Evolutionary conservation across 345 rosid genomes (phyloP), one percentile per base, ranked within the genome.

Genomic region (Conringia planisiliqua): DNA sequence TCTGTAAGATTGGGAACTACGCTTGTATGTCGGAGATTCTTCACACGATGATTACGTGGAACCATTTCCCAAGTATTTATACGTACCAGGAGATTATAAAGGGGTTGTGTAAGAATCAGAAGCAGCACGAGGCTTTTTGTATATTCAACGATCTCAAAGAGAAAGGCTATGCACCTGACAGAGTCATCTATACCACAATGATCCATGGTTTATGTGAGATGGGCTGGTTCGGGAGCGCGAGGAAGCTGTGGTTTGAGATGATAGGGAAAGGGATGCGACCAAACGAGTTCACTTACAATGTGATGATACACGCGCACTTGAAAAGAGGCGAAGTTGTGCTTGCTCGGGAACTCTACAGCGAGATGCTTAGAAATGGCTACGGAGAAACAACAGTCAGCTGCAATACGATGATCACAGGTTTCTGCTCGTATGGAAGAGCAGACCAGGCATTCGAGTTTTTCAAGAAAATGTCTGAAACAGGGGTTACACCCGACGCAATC

Each of bases 231-330:
- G 84, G 81, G 39, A 76, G 79, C 42, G 93, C 90, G 35, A 59
- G 78, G 79, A 80, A 84, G 73, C 75, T 90, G 10, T 87, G 84
- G 73, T 75, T 82, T 6, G 97, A 90, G 85, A 87, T 88, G 97
- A 65, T 85, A 13, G 73, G 81, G 35, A 87, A 85, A 68, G 73
- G 86, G 36, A 58, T 87, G 58, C 65, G 71, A 24, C 89, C 90
- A 10, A 89, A 90, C 69, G 85, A 82, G 54, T 86, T 82, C 62
- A 79, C 85, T 22, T 87, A 83, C 76, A 81, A 88, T n/a, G 78
- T 86, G 66, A 78, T 90, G 83, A 85, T 90, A 67, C 81, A 88
- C 42, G 88, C 89, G 29, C 79, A 81, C 18, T 82, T 86, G n/a
- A 87, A 84, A 76, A 62, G 74, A 52, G 87, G 87, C 26, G 78